These are phyloP conservation scores for Fusarium decemcellulare DNA, from an alignment of 2,329 filamentous ascomycete species.

Conservation along the genomic window DNA sequence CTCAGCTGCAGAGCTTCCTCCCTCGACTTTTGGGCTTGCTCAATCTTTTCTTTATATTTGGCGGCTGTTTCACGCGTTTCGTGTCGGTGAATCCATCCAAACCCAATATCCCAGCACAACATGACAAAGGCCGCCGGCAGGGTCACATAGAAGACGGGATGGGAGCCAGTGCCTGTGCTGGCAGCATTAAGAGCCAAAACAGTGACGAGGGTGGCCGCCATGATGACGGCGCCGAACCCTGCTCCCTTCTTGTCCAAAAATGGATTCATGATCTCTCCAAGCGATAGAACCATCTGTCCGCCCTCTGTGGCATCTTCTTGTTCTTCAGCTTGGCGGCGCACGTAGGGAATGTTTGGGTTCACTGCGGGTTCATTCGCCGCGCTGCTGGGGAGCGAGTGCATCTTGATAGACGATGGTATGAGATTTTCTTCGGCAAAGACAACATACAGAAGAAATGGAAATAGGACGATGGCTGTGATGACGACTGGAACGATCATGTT, in stretches of 20 bases:
- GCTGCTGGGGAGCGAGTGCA: conserved; percentile 76
- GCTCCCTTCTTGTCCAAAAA: conserved; percentile 79
- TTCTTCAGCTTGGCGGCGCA: conserved; percentile 68
- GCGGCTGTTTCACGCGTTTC: conserved; percentile 75
- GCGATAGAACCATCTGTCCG: conserved; percentile 68
- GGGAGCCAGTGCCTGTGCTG: conserved; percentile 62
- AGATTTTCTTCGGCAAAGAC: conserved; percentile 75
- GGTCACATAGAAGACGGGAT: conserved; percentile 78
- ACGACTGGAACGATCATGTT: conserved; percentile 83
- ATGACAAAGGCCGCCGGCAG: conserved; percentile 77
- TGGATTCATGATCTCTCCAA: conserved; percentile 83
- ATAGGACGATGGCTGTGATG: conserved; percentile 76
- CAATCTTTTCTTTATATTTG: conserved; percentile 60
- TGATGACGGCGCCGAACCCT: conserved; percentile 73
- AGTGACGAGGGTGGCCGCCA: conserved; percentile 76
- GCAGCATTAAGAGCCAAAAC: conserved; percentile 77
- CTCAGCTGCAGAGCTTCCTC: background rate
- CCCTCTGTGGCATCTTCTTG: conserved; percentile 62
- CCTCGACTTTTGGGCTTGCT: conserved; percentile 18
- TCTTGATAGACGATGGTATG: conserved; percentile 75
- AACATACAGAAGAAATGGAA: conserved; percentile 78
- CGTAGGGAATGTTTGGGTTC: conserved; percentile 80
- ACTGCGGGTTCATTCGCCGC: conserved; percentile 69
- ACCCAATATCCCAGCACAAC: conserved; percentile 76
- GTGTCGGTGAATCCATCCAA: conserved; percentile 74